Evolutionary conservation across 2,329 filamentous ascomycete genomes (phyloP), one percentile per base, ranked within the genome.

Genomic region (Sporothrix euskadiensis): DNA sequence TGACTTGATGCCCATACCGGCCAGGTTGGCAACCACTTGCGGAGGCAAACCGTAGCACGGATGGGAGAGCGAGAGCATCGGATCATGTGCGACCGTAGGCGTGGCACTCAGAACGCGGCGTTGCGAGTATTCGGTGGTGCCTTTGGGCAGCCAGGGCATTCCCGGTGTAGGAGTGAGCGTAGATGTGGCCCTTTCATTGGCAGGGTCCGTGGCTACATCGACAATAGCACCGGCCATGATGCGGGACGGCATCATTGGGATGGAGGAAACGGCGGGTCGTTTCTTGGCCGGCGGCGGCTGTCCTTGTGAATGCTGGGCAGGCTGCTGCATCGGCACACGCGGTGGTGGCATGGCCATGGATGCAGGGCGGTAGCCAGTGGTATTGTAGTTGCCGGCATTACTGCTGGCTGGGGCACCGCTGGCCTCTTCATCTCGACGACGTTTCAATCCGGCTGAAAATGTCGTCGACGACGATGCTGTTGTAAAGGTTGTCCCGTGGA

Each of bases 11-110:
- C 92, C 92, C 54, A 92, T 83, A 0, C 83, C 81, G 66, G 84
- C 85, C 78, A 94, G 87, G 78, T 94, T 94, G 22, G 84, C 81
- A 3, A 92, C 87, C 54, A 94, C 82, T 32, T 84, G 81, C 0
- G 81, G 76, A 2, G 91, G 89, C 16, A 94, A 83, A 9, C 83
- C 87, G 82, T 94, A 94, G 54, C 82, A 83, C 0, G 86, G 83
- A 79, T 94, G 88, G 4, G 85, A 85, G 41, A 94, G 83, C 16
- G 86, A 88, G 22, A 94, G 84, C 73, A 86, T 82, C 9, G 87
- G 85, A 76, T 91, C 87, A 39, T 80, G 75, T 14, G 83, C 82
- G 3, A 84, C 81, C 0, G 84, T 85, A 1, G 89, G 88, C 5
- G 88, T 90, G 10, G 87, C 84, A 57, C 84, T 82, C 66, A 89